Percentiles rank a stretch among this genome's conserved stretches.
phyloP scores from a whole-genome alignment of 371 early-diverging fungal species.

The Batkoa obscura region DNA sequence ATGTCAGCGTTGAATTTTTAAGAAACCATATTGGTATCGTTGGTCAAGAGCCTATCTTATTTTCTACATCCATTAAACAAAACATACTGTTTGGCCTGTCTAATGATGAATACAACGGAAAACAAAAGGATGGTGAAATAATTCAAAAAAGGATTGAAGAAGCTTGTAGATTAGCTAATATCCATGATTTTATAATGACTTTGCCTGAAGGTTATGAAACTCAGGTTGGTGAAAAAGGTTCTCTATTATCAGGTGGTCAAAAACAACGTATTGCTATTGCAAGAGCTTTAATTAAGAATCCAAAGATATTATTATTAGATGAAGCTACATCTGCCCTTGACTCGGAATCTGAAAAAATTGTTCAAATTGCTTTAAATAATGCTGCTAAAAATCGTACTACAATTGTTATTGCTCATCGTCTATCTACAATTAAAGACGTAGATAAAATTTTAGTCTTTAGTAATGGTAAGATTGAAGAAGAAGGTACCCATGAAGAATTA shows the following conservation, averaged over 20 bases:
- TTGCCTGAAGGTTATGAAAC: conserved; percentile 70
- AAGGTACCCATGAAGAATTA: conserved; percentile 9
- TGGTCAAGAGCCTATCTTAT: conserved; percentile 73
- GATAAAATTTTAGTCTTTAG: conserved; percentile 14
- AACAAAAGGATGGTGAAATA: conserved; percentile 6
- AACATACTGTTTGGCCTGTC: conserved; percentile 53
- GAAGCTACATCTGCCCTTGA: conserved; percentile 92
- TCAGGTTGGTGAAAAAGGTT: conserved; percentile 69
- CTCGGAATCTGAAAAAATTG: conserved; percentile 65
- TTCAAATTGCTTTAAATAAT: conserved; percentile 66
- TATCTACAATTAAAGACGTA: conserved; percentile 63
- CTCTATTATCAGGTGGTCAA: conserved; percentile 68
- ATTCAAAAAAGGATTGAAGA: conserved; percentile 16
- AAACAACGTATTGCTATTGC: conserved; percentile 49
- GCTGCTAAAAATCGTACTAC: conserved; percentile 43
- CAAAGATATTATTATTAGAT: conserved; percentile 74
- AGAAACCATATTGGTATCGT: conserved; percentile 62
- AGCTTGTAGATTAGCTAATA: conserved; percentile 19
- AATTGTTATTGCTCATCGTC: conserved; percentile 43
- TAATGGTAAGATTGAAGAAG: conserved; percentile 9
- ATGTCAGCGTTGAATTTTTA: conserved; percentile 32
- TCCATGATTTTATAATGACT: conserved; percentile 39
- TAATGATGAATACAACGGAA: conserved; percentile 14
- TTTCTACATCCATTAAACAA: conserved; percentile 64
- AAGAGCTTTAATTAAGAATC: conserved; percentile 55